Base-by-base conservation (phyloP, 352 stramenopile species). In the Phytophthora palmivora region DNA sequence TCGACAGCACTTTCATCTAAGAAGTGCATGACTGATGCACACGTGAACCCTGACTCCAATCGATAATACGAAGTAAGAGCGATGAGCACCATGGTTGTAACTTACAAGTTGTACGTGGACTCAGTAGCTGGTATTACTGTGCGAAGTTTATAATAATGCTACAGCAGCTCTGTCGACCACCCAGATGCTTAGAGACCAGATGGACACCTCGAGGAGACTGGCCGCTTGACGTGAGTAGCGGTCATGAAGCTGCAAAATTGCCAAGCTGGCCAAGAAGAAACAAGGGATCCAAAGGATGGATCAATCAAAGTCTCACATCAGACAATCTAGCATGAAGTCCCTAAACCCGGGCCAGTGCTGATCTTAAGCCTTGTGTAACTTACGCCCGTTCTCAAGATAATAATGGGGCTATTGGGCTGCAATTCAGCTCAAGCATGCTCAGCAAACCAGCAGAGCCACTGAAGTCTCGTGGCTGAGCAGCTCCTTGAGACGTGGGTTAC, bases 401-500 rank as follows among this genome's bases (percentile, higher is more conserved):
- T 14, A 34, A 14, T 34, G 11, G n/a, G n/a, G n/a, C n/a, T n/a
- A n/a, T n/a, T n/a, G n/a, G 11, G 18, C 21, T 46, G 37, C 24
- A 18, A 45, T 56, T 56, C 33, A 37, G 33, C 19, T 11, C 18
- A 22, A 34, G 15, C 46, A 43, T 34, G 43, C 47, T 10, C 28
- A n/a, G 12, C 19, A 16, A 21, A 34, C 16, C 45, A 39, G n/a
- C 5, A 22, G 33, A 60, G 30, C 53, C 50, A 58, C 38, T 39
- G 49, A 36, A 37, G 37, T 9, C 4, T 12, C 39, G 19, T 50
- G 52, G 30, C 30, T 34, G 7, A 7, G 24, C 24, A 28, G 24
- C 11, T n/a, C 19, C 18, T 42, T 64, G 47, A 55, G 39, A 33
- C 21, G 30, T 34, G 44, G 51, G 52, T 63, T 68, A 66, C 62